A percentile compares a stretch with the other conserved stretches of the same genome.
Conservation (phyloP, 768 basidiomycete species). For the Boletus insuetus region DNA sequence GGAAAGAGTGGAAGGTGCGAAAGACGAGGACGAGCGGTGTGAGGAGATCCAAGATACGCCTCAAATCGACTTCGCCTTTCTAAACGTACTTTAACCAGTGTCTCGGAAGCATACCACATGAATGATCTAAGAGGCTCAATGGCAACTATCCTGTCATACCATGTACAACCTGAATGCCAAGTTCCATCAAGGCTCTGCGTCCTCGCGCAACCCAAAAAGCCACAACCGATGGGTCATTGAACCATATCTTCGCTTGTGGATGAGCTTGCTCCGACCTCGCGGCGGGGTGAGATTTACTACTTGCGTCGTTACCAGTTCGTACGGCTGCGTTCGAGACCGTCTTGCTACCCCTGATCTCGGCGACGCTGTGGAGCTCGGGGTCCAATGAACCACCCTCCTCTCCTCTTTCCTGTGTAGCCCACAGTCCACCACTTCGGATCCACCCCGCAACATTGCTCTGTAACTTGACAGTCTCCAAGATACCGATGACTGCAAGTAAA, state of each 20-base stretch:
- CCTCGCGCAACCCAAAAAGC: constrained; percentile 54
- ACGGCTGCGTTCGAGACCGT: neutral
- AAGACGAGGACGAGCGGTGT: no score
- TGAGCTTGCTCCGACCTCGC: constrained; percentile 4
- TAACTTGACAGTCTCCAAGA: constrained; percentile 55
- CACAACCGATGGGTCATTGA: constrained; percentile 42
- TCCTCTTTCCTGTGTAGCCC: constrained; percentile 11
- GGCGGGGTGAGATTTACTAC: constrained; percentile 7
- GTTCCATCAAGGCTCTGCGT: constrained; percentile 42
- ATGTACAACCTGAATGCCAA: constrained; percentile 46
- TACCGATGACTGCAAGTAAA: constrained; percentile 60
- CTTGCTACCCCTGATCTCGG: neutral
- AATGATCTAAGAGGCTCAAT: neutral
- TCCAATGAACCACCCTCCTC: neutral
- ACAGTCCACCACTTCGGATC: constrained; percentile 57
- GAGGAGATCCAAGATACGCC: no score
- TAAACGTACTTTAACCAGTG: neutral
- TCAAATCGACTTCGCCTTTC: neutral
- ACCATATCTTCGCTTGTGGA: constrained; percentile 44
- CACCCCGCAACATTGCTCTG: constrained; percentile 68
- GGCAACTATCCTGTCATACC: constrained; percentile 36
- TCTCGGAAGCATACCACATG: neutral
- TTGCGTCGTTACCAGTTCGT: constrained; percentile 15
- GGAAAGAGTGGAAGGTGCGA: no score
- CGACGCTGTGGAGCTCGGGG: neutral